Base-by-base conservation (phyloP, 2,329 filamentous ascomycete species). In the Venturia carpophila region DNA sequence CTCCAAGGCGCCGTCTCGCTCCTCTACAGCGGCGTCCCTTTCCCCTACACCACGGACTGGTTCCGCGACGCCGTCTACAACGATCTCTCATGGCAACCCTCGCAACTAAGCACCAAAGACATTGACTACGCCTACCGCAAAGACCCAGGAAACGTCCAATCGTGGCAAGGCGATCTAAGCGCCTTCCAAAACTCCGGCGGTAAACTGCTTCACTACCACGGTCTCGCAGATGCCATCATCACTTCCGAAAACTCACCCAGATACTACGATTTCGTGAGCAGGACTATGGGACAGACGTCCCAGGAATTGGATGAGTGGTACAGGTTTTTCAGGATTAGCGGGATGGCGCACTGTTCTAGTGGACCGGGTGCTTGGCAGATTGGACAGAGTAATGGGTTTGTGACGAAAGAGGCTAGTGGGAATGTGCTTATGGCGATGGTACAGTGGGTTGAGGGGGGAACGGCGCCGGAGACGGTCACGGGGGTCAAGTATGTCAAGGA, bases 401-500 rank as follows among this genome's bases (percentile, higher is more conserved):
- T 17, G 0, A 47, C 62, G 45, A 15, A 49, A 34, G 41, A 55
- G 27, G 60, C 64, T 15, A 17, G 63, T 21, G 42, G 45, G n/a
- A 66, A 66, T 47, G 64, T 63, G 37, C 27, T 66, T 2, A 49
- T 34, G 21, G 60, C 60, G 3, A 49, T 66, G 24, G 60, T 66
- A 6, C 6, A 45, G 19, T 66, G 64, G 64, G 64, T 66, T n/a
- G 64, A 66, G 24, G 24, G 41, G 6, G 64, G 47, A 3, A 24
- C 17, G 3, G 64, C 64, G 10, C 64, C 64, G 24, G 60, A 63
- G 60, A 69, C 64, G 11, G 63, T 73, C 34, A 39, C 24, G 30
- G 61, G 61, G 15, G n/a, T 39, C 7, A 62, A 62, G 52, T 65
- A 19, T n/a, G 41, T 65, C 6, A 74, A 75, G 64, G 68, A 71